Evolutionary conservation across 2,329 filamentous ascomycete genomes (phyloP).

Genomic region (Aureobasidium subglaciale): DNA sequence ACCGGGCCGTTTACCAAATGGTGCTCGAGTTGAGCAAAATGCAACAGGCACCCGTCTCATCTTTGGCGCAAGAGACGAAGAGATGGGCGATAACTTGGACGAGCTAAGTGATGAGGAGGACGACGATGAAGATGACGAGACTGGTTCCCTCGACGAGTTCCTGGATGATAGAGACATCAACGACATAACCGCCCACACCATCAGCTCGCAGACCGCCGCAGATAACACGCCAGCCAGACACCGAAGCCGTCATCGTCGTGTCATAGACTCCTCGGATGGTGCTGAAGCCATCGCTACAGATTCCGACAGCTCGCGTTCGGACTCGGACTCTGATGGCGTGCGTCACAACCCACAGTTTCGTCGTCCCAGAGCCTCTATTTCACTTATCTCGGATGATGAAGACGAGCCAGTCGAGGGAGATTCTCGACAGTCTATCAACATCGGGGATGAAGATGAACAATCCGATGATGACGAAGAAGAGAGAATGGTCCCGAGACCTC

Average conservation of each 20-base stretch:
- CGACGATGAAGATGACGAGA: constrained; percentile 16
- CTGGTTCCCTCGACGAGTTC: constrained; percentile 15
- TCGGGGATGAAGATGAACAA: neutral
- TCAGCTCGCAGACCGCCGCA: neutral
- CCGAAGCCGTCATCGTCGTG: neutral
- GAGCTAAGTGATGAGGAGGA: constrained; percentile 19
- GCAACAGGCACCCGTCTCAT: too few relatives aligned
- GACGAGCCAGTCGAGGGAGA: neutral
- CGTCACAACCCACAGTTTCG: neutral
- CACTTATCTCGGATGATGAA: neutral
- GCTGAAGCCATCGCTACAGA: too few relatives aligned
- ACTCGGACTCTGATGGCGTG: neutral
- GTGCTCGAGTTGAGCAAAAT: too few relatives aligned
- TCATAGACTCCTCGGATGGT: too few relatives aligned
- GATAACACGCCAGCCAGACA: neutral
- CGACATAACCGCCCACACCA: neutral
- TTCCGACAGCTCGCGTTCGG: neutral
- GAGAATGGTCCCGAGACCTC: neutral
- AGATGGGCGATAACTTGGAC: neutral
- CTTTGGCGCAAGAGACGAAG: neutral
- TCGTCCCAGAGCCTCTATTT: neutral
- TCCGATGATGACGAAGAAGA: neutral
- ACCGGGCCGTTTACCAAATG: too few relatives aligned
- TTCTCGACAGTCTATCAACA: neutral
- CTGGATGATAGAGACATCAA: constrained; percentile 21